phyloP scores from a whole-genome alignment of 140 eudicot genomes.

The Bidens hawaiensis region DNA sequence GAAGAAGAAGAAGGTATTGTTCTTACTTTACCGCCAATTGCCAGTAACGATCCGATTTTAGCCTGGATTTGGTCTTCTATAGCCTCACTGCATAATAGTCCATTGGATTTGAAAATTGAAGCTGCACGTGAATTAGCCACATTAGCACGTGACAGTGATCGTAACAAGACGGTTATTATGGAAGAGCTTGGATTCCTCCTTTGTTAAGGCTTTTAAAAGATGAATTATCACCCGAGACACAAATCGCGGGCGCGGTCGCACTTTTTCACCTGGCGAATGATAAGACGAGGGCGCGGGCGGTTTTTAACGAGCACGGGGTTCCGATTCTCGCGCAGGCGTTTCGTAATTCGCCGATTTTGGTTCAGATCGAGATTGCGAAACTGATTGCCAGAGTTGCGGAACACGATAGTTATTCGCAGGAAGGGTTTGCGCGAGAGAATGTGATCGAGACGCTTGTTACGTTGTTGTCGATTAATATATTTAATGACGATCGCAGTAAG shows the following conservation, averaged over 20 bases:
- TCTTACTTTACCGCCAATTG: slow-evolving; percentile 49
- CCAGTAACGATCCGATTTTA: slow-evolving; percentile 48
- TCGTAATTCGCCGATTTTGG: slow-evolving; percentile 32
- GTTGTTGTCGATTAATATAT: slow-evolving; percentile 13
- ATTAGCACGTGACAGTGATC: slow-evolving; percentile 49
- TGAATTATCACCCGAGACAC: slow-evolving; percentile 28
- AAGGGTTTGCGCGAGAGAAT: slow-evolving; percentile 54
- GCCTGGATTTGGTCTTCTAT: slow-evolving; percentile 60
- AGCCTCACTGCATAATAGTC: slow-evolving; percentile 28
- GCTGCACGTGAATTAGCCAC: slow-evolving; percentile 41
- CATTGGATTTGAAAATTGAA: slow-evolving; percentile 29
- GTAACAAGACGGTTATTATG: slow-evolving; percentile 48
- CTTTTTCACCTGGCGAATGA: slow-evolving; percentile 37
- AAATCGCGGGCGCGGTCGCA: slow-evolving; percentile 45
- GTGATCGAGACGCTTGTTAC: slow-evolving; percentile 48
- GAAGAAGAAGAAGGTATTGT: slow-evolving; percentile 37
- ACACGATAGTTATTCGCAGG: slow-evolving; percentile 30
- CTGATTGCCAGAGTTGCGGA: slow-evolving; percentile 59
- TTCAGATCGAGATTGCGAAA: slow-evolving; percentile 39
- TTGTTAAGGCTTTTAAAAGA: slow-evolving; percentile 51
- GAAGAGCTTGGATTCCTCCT: slow-evolving; percentile 53
- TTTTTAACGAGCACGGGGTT: slow-evolving; percentile 39
- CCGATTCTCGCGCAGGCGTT: slow-evolving; percentile 32
- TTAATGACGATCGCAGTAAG: too few species aligned
- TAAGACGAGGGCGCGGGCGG: slow-evolving; percentile 24